Conservation (phyloP, 106 monocot species). For the Cymbidium sinense region DNA sequence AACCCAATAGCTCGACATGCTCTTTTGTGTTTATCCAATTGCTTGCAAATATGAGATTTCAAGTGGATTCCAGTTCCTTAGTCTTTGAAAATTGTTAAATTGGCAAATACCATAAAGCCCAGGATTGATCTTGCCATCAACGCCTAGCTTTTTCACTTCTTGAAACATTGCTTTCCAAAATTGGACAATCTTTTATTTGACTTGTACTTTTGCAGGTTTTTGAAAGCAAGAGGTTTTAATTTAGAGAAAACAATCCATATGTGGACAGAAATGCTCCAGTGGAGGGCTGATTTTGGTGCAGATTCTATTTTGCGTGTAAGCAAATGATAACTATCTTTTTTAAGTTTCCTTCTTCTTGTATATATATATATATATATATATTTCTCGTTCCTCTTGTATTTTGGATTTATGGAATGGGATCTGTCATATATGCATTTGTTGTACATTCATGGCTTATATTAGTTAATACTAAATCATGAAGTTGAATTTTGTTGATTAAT, state of each 20-base stretch:
- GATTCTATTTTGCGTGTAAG: constrained; percentile 57
- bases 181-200: neutral
- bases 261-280: constrained; percentile 63
- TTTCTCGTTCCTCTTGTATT: neutral
- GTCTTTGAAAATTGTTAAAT: neutral
- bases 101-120: too few relatives aligned
- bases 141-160: neutral
- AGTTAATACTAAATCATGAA: neutral
- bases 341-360: neutral
- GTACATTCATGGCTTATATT: neutral
- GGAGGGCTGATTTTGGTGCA: constrained; percentile 57
- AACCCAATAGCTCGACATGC: neutral
- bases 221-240: constrained; percentile 57
- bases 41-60: neutral
- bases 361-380: too few relatives aligned
- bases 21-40: neutral
- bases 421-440: too few relatives aligned
- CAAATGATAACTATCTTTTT: neutral
- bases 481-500: neutral
- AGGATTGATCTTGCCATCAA: neutral
- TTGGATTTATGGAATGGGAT: too few relatives aligned
- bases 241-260: constrained; percentile 53
- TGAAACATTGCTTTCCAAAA: neutral
- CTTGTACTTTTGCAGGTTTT: constrained; percentile 31
- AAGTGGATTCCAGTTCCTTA: neutral